Base-by-base conservation (phyloP, 2,329 filamentous ascomycete species). In the Dryadomyces quercivorus region DNA sequence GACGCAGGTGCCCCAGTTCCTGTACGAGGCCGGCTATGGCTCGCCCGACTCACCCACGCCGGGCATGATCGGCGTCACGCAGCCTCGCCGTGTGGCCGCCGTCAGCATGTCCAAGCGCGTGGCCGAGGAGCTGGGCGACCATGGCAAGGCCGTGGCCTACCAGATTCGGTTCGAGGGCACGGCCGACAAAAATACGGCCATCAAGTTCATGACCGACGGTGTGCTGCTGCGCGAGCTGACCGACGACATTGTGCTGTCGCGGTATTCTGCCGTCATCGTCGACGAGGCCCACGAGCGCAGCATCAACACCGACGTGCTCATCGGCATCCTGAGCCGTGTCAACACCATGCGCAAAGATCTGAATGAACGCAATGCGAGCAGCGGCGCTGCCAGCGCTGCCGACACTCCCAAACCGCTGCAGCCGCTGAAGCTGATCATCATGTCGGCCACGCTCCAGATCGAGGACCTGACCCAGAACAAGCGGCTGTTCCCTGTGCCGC, bases 201-300 rank as follows among this genome's bases (percentile, higher is more conserved):
- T 98, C 67, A 98, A 98, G 67, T 98, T 97, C 71, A 96, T 98
- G 91, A 98, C 93, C 0, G 93, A 98, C 68, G 93, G 93, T 77
- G 90, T 98, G 31, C 74, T 98, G 57, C 77, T 98, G 10, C 84
- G 93, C 55, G 93, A 98, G 68, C 85, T 96, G 53, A 84, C 88
- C 0, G 84, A 93, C 60, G 93, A 98, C 65, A 89, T 97, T 63
- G 78, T 88, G 0, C 71, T 98, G 47, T 81, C 78, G 51, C 94
- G 94, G 62, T 98, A 98, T 68, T 96, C 92, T 0, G 87, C 86
- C 15, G 87, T 98, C 52, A 81, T 98, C 50, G 92, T 98, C 57
- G 93, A 98, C 63, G 93, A 98, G 69, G 93, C 93, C 1, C 93
- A 98, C 72, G 93, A 98, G 67, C 82, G 94, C 62, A 97, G 90